Evolutionary conservation across 306 rosid genomes (phyloP).

Genomic region (Cucurbita argyrosperma): DNA sequence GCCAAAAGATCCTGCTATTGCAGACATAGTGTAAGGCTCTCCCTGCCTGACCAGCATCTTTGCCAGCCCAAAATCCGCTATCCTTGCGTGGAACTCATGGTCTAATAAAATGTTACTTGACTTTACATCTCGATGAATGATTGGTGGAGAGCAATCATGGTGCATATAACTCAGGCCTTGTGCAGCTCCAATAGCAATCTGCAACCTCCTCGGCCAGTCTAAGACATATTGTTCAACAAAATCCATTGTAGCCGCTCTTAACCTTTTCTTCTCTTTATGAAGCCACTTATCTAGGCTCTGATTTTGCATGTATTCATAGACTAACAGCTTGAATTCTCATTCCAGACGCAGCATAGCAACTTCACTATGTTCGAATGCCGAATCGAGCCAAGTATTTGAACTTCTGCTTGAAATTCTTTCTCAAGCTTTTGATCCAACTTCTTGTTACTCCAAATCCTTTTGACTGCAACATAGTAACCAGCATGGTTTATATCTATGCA

Average conservation of each 20-base stretch:
- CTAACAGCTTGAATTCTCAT: conserved; percentile 57
- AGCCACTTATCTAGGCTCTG: conserved; percentile 72
- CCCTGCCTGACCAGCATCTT: conserved; percentile 45
- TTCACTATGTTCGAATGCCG: conserved; percentile 79
- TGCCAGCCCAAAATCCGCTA: conserved; percentile 95
- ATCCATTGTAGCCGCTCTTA: conserved; percentile 11
- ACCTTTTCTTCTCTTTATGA: conserved; percentile 34
- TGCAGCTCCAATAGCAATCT: conserved; percentile 71
- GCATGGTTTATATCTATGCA: conserved; percentile 30
- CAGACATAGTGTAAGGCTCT: conserved; percentile 31
- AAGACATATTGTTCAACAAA: conserved; percentile 14
- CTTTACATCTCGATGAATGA: conserved; percentile 82
- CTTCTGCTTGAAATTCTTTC: conserved; percentile 63
- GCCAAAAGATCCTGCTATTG: conserved; percentile 75
- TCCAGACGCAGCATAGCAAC: conserved; percentile 61
- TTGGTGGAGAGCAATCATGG: conserved; percentile 59
- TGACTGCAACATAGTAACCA: conserved; percentile 54
- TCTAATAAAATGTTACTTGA: conserved; percentile 81
- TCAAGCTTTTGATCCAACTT: conserved; percentile 35
- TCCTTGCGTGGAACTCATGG: conserved; percentile 47
- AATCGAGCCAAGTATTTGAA: conserved; percentile 50
- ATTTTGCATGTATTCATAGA: conserved; percentile 79
- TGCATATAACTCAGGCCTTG: conserved; percentile 84
- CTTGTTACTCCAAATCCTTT: conserved; percentile 38
- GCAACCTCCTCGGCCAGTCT: conserved; percentile 66